phyloP scores from a whole-genome alignment of 2,329 filamentous ascomycete species.

The Cryoendolithus antarcticus region DNA sequence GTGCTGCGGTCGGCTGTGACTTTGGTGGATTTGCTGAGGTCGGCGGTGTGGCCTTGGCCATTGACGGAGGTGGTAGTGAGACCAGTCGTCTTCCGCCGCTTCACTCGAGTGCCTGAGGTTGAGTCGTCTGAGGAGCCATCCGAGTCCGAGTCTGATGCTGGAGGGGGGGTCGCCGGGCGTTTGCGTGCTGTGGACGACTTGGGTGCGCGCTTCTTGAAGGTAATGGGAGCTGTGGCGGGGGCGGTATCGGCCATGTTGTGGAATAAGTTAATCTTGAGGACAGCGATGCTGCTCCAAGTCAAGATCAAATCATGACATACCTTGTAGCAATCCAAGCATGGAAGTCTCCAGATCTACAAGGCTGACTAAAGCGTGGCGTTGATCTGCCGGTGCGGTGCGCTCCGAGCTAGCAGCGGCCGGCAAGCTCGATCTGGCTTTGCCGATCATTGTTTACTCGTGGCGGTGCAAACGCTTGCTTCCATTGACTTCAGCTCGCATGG shows the following conservation, averaged over 20 bases:
- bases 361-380: conserved; percentile 2
- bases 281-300: no score
- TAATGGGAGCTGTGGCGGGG: conserved; percentile 26
- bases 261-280: background rate
- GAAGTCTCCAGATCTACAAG: background rate
- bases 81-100: conserved; percentile 60
- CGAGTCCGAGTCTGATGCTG: conserved; percentile 39
- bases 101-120: conserved; percentile 56
- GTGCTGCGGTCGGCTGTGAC: conserved; percentile 48
- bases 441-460: no score
- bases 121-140: conserved; percentile 56
- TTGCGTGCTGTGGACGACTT: conserved; percentile 73
- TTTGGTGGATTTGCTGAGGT: conserved; percentile 28
- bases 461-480: no score
- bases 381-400: no score
- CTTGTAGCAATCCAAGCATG: background rate
- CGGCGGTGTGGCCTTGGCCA: conserved; percentile 21
- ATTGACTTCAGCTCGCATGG: no score
- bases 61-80: conserved; percentile 28
- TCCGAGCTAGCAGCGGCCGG: no score
- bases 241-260: conserved; percentile 22
- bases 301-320: no score
- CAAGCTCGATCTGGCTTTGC: no score
- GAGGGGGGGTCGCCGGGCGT: conserved; percentile 64
- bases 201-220: conserved; percentile 77